A percentile compares a stretch with the other conserved stretches of the same genome.
phyloP scores from a whole-genome alignment of 1,284 basidiomycete species.

The Tylopilus sp. region DNA sequence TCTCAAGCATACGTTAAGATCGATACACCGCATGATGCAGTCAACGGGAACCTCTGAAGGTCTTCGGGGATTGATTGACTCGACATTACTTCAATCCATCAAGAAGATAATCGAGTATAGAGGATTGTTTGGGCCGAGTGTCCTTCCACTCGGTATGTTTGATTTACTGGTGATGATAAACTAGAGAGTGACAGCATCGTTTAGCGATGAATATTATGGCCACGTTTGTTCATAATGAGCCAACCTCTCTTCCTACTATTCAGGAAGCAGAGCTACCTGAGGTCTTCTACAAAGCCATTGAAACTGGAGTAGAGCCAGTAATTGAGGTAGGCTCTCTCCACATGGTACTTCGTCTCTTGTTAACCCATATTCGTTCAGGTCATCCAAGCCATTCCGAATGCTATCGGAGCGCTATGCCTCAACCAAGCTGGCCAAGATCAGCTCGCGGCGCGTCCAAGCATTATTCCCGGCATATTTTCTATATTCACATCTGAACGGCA shows the following conservation, averaged over 20 bases:
- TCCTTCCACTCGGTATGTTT: constrained; percentile 73
- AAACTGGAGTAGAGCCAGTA: constrained; percentile 81
- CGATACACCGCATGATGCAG: constrained; percentile 96
- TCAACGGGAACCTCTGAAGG: constrained; percentile 93
- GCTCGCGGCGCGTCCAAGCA: constrained; percentile 70
- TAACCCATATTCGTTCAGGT: constrained; percentile 50
- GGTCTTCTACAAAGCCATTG: constrained; percentile 83
- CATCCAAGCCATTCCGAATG: constrained; percentile 90
- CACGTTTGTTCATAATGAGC: constrained; percentile 98
- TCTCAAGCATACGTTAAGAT: constrained; percentile 89
- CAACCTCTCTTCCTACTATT: constrained; percentile 88
- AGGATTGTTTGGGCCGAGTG: constrained; percentile 81
- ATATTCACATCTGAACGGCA: constrained; percentile 87
- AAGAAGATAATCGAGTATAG: constrained; percentile 87
- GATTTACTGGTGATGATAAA: neutral
- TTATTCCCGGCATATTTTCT: constrained; percentile 83
- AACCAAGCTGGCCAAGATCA: constrained; percentile 89
- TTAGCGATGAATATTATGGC: constrained; percentile 95
- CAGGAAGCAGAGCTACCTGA: constrained; percentile 93
- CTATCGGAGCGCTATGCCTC: constrained; percentile 94
- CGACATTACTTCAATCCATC: constrained; percentile 81
- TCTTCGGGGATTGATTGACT: constrained; percentile 92
- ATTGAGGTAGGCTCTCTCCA: constrained; percentile 63
- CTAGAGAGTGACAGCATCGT: constrained; percentile 7
- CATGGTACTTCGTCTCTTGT: neutral